Evolutionary conservation across 208 protist genomes (phyloP), one percentile per base, ranked within the genome.

Genomic region (Trypanosoma boissoni): DNA sequence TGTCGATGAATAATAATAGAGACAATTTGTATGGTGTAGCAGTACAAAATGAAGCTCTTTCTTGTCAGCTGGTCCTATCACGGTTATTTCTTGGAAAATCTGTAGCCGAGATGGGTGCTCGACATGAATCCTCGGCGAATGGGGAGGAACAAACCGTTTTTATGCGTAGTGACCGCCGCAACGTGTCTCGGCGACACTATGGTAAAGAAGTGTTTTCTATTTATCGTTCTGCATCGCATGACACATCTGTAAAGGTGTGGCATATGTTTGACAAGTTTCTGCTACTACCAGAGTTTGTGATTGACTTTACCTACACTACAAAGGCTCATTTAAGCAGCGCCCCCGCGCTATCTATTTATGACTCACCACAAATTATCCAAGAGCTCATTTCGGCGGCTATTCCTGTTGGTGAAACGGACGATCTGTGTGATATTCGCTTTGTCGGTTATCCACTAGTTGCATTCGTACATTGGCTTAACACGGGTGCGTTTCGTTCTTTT

Each of bases 191-290:
- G 45, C 57, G 54, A 2, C 79, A 91, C 43, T 93, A 91, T 61
- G 45, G 65, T 10, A 46, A 64, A 0, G 78, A 78, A 44, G 79
- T 88, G 29, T 80, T 77, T 51, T 87, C 86, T 27, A 81, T 88
- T 21, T 94, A 91, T 64, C 76, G 88, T 7, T 31, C 61, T 23
- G 48, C 71, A 7, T 65, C 80, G 6, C 49, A 73, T 20, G 72
- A 78, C 41, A 8, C 64, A 9, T 42, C 58, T 14, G 53, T 62
- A 39, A 65, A 67, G 39, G 78, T 89, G 58, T 97, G 92, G 90
- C 86, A 94, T 68, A 79, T 82, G 64, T 90, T 96, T 53, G 88
- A 95, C 44, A 75, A 85, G 49, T 60, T 58, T 34, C 66, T 95
- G 23, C 46, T 94, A 7, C 64, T 96, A 39, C 86, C 88, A 0